Percentiles rank a stretch among this genome's conserved stretches.
Evolutionary conservation across 2,329 filamentous ascomycete species (phyloP).

Genomic region (Ophiosphaerella korrae): DNA sequence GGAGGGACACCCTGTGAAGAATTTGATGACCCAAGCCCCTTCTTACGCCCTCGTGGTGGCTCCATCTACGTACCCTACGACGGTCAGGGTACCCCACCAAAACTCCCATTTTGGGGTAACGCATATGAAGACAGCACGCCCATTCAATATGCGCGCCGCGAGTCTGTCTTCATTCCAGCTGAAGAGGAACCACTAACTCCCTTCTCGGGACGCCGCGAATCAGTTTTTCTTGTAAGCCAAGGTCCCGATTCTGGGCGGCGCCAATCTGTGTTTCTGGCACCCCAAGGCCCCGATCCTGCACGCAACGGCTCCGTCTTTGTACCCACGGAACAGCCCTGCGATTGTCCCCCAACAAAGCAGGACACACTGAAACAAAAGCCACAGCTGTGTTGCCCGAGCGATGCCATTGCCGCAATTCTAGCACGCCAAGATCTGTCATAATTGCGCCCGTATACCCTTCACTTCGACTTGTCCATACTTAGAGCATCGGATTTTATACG

Average conservation of each 20-base stretch:
- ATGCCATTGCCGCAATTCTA: slow-evolving; percentile 32
- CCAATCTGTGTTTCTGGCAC: slow-evolving; percentile 17
- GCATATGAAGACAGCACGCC: slow-evolving; percentile 15
- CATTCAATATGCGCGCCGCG: slow-evolving; percentile 19
- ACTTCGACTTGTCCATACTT: slow-evolving; percentile 29
- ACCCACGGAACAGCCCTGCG: slow-evolving; percentile 20
- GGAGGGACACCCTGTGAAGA: slow-evolving; percentile 22
- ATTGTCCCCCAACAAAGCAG: slow-evolving; percentile 14
- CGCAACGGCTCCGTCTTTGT: slow-evolving; percentile 22
- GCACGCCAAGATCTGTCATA: slow-evolving; percentile 19
- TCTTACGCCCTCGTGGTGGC: slow-evolving; percentile 29
- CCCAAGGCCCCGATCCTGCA: slow-evolving; percentile 12
- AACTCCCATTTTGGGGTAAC: slow-evolving; percentile 26
- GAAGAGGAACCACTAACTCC: not conserved
- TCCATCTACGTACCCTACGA: slow-evolving; percentile 34
- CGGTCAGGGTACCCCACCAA: slow-evolving; percentile 26
- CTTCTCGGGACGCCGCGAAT: slow-evolving; percentile 15
- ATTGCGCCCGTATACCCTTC: slow-evolving; percentile 8
- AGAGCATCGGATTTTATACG: slow-evolving; percentile 23
- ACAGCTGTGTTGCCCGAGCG: slow-evolving; percentile 27
- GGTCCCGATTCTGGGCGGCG: slow-evolving; percentile 11
- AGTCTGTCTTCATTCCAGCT: not conserved
- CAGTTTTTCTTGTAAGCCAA: slow-evolving; percentile 17
- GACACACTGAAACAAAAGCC: slow-evolving; percentile 22
- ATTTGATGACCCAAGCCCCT: slow-evolving; percentile 25